Evolutionary conservation across 768 basidiomycete genomes (phyloP), one percentile per base, ranked within the genome.

Genomic region (Sarcodon sp.): DNA sequence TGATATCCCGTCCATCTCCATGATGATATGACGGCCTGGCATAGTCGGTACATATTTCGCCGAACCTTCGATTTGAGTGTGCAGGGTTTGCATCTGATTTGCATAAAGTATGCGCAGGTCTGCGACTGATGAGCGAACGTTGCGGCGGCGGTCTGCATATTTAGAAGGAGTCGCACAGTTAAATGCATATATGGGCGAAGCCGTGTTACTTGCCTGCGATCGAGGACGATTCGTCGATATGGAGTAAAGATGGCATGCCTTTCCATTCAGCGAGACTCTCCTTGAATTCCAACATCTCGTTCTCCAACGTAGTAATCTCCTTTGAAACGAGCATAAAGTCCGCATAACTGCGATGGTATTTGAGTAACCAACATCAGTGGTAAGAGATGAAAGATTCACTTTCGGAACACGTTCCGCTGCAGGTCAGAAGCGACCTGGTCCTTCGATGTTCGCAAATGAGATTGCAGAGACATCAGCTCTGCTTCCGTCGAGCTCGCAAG

Each of bases 301-400:
- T 93, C 69, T 99, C 96, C 27, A 99, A 77, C 1, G 87, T 83
- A 27, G 87, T 83, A 47, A 99, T 94, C 66, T 98, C 96, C 60
- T 98, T 98, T 3, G 96, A 96, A 16, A 99, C 88, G 48, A 85
- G 73, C 27, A 99, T 88, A 60, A 98, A 98, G 61, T 98, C 91
- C 43, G 92, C 87, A 59, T 98, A 98, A 66, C 94, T 98, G 57
- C 13, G 31, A 12, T 8, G 16, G 38, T 31, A 32, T 16, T 47
- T 39, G 8, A 39, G n/a, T 43, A 43, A 43, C 6, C 8, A 38
- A 11, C 11, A 11, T 43, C n/a, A 18, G 43, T 16, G 15, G 45
- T 15, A 46, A 16, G n/a, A 8, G 33, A 50, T 33, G 27, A 33
- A 13, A 33, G 12, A 50, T 73, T 35, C 55, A 86, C 91, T 96